These are phyloP conservation scores for Tricladium varicosporioides DNA, from an alignment of 2,329 filamentous ascomycete species.

Conservation along the genomic window DNA sequence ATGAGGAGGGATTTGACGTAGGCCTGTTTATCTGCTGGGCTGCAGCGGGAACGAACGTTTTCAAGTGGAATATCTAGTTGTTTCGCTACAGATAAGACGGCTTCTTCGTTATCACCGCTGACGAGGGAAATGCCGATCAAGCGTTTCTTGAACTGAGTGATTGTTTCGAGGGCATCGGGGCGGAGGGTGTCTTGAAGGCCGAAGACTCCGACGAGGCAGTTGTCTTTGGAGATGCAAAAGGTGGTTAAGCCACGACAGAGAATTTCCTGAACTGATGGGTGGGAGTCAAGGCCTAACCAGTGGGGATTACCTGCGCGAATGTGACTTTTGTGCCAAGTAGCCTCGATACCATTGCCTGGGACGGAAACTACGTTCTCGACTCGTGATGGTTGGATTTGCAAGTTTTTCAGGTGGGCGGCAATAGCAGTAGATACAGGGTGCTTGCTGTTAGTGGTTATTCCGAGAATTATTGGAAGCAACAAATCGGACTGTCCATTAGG, in stretches of 20 bases:
- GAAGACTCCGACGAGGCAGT: conserved; percentile 39
- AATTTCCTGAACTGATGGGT: conserved; percentile 36
- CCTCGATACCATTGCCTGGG: conserved; percentile 48
- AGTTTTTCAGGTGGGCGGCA: conserved; percentile 31
- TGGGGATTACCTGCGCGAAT: conserved; percentile 49
- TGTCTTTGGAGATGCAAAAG: conserved; percentile 46
- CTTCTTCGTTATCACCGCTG: conserved; percentile 52
- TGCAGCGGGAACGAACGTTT: conserved; percentile 33
- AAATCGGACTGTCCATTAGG: conserved; percentile 25
- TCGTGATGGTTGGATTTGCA: conserved; percentile 16
- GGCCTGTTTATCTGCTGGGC: conserved; percentile 34
- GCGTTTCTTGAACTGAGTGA: conserved; percentile 38
- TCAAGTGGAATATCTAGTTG: conserved; percentile 39
- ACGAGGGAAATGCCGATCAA: conserved; percentile 47
- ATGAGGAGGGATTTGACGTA: conserved; percentile 20
- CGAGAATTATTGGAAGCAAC: conserved; percentile 33
- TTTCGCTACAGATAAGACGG: conserved; percentile 42
- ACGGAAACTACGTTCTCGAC: conserved; percentile 38
- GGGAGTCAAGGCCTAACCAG: conserved; percentile 42
- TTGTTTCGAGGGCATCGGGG: conserved; percentile 37
- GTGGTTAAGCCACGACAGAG: conserved; percentile 40
- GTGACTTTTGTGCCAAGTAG: conserved; percentile 21
- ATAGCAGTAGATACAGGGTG: conserved; percentile 34
- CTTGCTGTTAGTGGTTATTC: conserved; percentile 31
- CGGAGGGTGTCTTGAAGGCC: conserved; percentile 48